Base-by-base conservation (phyloP, 768 basidiomycete species). In the Plicaturopsis crispa region DNA sequence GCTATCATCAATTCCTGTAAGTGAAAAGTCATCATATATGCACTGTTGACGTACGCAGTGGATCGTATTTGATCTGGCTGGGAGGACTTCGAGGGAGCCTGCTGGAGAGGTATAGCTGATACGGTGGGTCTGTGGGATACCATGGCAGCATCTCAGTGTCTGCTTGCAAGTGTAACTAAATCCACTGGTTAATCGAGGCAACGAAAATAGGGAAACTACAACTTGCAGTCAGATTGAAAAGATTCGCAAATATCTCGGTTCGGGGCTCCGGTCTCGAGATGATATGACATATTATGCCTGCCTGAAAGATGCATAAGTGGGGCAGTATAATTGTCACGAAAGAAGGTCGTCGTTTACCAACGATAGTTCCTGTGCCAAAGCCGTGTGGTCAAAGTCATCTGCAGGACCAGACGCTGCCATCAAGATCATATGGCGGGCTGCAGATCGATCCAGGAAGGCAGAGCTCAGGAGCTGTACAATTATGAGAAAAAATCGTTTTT, bases 251-350 rank as follows among this genome's bases (percentile, higher is more conserved):
- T 14, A 8, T 28, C 14, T 14, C 8, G 14, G 14, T 28, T 14
- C 10, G 14, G 26, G 26, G 63, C 44, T 60, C 61, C 36, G 69
- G 48, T 36, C 61, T 65, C 39, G 75, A 57, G 35, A 80, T 65
- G 60, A 81, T 61, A 52, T 80, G 80, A 46, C 72, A 73, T 39
- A 71, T 69, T 33, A 80, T 74, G 34, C 67, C 57, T 31, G 66
- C 61, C 80, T 81, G 47, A 41, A 38, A 37, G 40, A 35, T 44
- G 18, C 18, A 21, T 31, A 12, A 40, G 34, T 24, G 33, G 49
- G 33, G 40, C 46, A 59, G 47, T 57, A 41, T 42, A 38, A 39
- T 30, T 26, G 26, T 18, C 32, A 44, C 36, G 39, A 32, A 18
- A n/a, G 36, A 31, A 18, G 36, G 49, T 32, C 56, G 50, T 67